A percentile compares a stretch with the other conserved stretches of the same genome.
phyloP scores from a whole-genome alignment of 73 alveolate species.

The Durusdinium trenchii region DNA sequence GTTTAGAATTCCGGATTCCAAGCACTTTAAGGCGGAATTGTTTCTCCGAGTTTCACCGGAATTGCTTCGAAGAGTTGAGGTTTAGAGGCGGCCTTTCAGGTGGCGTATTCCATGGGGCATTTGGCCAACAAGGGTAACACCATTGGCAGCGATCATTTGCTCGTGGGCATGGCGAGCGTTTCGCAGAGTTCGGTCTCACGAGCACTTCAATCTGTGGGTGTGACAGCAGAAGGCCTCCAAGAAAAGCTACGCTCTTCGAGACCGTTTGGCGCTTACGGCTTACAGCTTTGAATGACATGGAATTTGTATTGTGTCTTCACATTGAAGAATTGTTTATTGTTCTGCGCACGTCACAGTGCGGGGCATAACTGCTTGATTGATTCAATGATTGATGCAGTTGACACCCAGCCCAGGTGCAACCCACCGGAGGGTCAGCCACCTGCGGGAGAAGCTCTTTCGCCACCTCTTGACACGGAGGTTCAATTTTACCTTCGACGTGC shows the following conservation, averaged over 20 bases:
- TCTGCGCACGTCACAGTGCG: too few species aligned
- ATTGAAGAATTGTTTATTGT: too few species aligned
- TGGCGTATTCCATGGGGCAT: constrained; percentile 78
- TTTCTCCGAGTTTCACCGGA: too few species aligned
- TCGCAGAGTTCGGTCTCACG: constrained; percentile 22
- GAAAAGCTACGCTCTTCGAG: background rate
- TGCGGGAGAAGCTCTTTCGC: constrained; percentile 32
- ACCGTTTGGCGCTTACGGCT: background rate
- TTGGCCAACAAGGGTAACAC: background rate
- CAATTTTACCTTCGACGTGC: constrained; percentile 79
- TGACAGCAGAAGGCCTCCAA: constrained; percentile 73
- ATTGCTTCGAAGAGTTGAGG: too few species aligned
- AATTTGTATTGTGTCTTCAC: too few species aligned
- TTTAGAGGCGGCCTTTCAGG: constrained; percentile 48
- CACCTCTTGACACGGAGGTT: constrained; percentile 61
- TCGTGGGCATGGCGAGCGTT: constrained; percentile 68
- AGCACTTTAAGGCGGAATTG: too few species aligned
- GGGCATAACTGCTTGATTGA: too few species aligned
- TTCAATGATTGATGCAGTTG: too few species aligned
- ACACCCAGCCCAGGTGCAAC: background rate
- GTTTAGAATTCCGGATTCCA: too few species aligned
- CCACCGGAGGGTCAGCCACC: constrained; percentile 18
- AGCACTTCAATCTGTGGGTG: constrained; percentile 68
- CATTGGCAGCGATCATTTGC: constrained; percentile 80
- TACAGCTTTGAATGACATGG: too few species aligned